These are phyloP conservation scores for Hyaloscypha hepaticicola DNA, from an alignment of 495 filamentous ascomycete genomes.

Conservation along the genomic window DNA sequence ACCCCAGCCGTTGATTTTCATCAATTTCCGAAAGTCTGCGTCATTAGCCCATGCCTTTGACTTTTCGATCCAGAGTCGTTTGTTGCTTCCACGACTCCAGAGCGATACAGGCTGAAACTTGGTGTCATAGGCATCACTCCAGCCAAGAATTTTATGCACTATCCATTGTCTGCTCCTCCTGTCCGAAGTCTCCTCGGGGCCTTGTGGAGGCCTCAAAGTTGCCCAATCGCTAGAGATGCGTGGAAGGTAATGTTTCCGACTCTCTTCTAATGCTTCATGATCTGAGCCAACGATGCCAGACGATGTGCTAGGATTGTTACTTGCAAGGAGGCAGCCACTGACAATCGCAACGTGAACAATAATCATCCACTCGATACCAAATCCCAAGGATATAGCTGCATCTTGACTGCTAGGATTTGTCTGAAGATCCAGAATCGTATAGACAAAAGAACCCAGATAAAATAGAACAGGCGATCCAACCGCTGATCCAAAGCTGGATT, in stretches of 20 bases:
- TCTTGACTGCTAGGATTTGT: conserved; percentile 40
- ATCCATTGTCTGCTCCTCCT: too few relatives aligned
- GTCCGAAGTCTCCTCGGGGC: conserved; percentile 8
- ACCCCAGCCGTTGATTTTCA: conserved; percentile 21
- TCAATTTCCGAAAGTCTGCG: conserved; percentile 1
- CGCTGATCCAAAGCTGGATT: conserved; percentile 41
- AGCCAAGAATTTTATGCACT: conserved; percentile 17
- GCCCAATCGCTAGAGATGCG: neutral
- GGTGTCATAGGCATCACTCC: conserved; percentile 18
- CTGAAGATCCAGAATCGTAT: conserved; percentile 39
- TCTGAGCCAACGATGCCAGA: conserved; percentile 19
- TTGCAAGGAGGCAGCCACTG: conserved; percentile 32
- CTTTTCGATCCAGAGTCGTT: conserved; percentile 25
- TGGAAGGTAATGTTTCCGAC: conserved; percentile 6
- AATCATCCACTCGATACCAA: conserved; percentile 27
- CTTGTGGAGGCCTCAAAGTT: conserved; percentile 8
- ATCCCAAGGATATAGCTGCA: conserved; percentile 30
- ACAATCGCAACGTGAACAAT: conserved; percentile 35
- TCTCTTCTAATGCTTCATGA: conserved; percentile 20
- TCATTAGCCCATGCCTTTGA: conserved; percentile 5
- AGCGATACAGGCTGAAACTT: conserved; percentile 23
- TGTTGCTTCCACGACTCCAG: conserved; percentile 12
- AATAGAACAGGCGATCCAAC: conserved; percentile 48
- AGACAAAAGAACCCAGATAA: conserved; percentile 46
- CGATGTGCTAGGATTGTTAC: conserved; percentile 33